Percentiles rank a stretch among this genome's conserved stretches.
These are phyloP conservation scores for Phytopythium chamaehyphon DNA, from an alignment of 352 stramenopile genomes.

Conservation along the genomic window DNA sequence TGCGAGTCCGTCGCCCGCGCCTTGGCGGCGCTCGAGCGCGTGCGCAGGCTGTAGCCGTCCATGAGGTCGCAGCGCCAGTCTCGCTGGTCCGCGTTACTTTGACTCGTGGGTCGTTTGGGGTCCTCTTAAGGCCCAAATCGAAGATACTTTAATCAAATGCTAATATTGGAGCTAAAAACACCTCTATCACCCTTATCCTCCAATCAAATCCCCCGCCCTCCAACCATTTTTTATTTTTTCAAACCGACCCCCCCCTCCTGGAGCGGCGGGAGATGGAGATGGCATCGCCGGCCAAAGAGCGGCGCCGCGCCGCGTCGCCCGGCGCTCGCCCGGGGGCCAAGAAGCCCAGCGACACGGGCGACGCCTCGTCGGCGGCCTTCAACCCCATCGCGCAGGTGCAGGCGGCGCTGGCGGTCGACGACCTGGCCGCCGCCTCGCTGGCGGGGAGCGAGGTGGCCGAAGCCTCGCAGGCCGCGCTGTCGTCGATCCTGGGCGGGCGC, in stretches of 20 bases:
- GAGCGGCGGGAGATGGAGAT: constrained; percentile 21
- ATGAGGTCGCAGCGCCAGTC: not conserved
- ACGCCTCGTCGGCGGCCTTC: not conserved
- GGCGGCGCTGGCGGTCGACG: constrained; percentile 13
- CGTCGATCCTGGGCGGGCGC: constrained; percentile 53
- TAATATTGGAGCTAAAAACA: not conserved
- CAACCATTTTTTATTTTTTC: no score
- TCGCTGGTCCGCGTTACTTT: not conserved
- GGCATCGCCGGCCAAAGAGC: constrained; percentile 10
- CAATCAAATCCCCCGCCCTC: no score
- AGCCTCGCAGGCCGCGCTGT: constrained; percentile 30
- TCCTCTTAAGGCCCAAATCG: no score
- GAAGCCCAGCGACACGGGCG: constrained; percentile 11
- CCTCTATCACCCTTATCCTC: not conserved
- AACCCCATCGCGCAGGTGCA: constrained; percentile 6
- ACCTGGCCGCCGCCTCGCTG: constrained; percentile 9
- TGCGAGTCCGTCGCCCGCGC: constrained; percentile 13
- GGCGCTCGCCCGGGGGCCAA: constrained; percentile 12
- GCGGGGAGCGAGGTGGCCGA: constrained; percentile 4
- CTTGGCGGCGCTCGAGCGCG: constrained; percentile 4
- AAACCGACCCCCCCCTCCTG: not conserved
- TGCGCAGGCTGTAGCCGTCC: constrained; percentile 4
- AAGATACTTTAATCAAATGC: no score
- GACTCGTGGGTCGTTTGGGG: not conserved
- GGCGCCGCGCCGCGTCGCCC: constrained; percentile 12